Base-by-base conservation (phyloP, 1,284 basidiomycete species). In the Leccinum fuscescens region DNA sequence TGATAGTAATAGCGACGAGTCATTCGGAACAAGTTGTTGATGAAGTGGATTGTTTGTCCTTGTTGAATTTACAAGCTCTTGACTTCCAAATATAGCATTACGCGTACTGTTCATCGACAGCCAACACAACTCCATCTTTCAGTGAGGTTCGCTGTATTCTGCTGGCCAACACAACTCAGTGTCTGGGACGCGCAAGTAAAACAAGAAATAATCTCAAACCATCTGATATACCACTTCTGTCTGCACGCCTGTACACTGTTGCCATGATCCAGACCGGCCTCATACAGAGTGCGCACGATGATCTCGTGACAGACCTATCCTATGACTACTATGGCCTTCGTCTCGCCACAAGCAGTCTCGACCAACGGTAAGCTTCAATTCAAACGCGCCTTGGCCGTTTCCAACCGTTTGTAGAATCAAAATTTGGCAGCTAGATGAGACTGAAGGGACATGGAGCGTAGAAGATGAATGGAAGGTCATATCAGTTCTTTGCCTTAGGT, bases 321-420 rank as follows among this genome's bases (percentile, higher is more conserved):
- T 97, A 96, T 73, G 92, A 96, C 71, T 94, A 91, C 72, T 95
- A 96, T 70, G 94, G 94, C 6, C 83, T 91, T 42, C 82, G 86
- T 66, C 81, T 93, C 39, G 89, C 90, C 4, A 88, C 89, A 0
- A 88, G 86, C 66, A 84, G 87, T 62, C 79, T 93, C 29, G 92
- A 94, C 73, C 90, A 93, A 75, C 81, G 88, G 88, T 88, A 58
- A 55, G 71, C 57, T 27, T 55, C 22, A 52, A 51, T 57, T 5
- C 27, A 46, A 46, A 59, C 59, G 33, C 54, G 65, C 51, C 50
- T 42, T 56, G 61, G 50, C 29, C 12, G 15, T 35, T 61, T 31
- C 22, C 39, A 56, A 64, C 53, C 57, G 46, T 55, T 51, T 61
- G 52, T 35, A 66, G 88, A 71, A 89, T 96, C 69, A 95, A 94